These are phyloP conservation scores for Roridomyces roridus DNA, from an alignment of 768 basidiomycete species.

Conservation along the genomic window DNA sequence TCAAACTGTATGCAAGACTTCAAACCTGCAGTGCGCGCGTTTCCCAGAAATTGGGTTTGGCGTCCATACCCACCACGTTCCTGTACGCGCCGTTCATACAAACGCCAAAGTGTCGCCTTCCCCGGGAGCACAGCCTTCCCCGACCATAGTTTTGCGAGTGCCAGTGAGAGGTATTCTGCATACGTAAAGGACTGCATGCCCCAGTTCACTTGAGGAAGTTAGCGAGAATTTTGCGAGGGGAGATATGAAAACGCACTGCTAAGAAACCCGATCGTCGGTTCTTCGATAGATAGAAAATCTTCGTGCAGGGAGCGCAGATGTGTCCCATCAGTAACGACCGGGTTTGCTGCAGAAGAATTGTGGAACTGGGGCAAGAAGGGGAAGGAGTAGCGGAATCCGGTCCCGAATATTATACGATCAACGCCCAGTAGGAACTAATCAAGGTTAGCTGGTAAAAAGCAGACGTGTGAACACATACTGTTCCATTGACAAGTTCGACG, in stretches of 20 bases:
- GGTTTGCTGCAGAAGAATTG: constrained; percentile 32
- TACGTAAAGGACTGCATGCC: constrained; percentile 48
- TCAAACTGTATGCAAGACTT: not conserved
- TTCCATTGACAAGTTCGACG: constrained; percentile 45
- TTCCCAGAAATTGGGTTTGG: constrained; percentile 42
- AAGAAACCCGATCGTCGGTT: constrained; percentile 49
- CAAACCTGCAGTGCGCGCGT: constrained; percentile 34
- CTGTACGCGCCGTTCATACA: constrained; percentile 36
- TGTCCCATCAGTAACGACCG: constrained; percentile 47
- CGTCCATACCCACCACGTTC: constrained; percentile 43
- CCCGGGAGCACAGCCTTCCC: constrained; percentile 41
- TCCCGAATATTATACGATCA: constrained; percentile 43
- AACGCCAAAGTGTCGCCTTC: constrained; percentile 38
- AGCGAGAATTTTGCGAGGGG: too few species aligned
- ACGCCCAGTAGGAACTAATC: constrained; percentile 39
- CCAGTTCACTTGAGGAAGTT: constrained; percentile 36
- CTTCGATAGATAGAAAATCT: constrained; percentile 50
- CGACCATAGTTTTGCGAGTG: constrained; percentile 45
- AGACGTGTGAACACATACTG: constrained; percentile 28
- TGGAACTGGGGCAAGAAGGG: constrained; percentile 51
- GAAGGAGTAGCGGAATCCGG: constrained; percentile 51
- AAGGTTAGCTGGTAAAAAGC: not conserved
- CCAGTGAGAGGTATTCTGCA: constrained; percentile 41
- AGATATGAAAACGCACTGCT: constrained; percentile 32
- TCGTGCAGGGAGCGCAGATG: constrained; percentile 46